Evolutionary conservation across 2,329 filamentous ascomycete species (phyloP), one percentile per base, ranked within the genome.

Genomic region (Monosporascus sp.): DNA sequence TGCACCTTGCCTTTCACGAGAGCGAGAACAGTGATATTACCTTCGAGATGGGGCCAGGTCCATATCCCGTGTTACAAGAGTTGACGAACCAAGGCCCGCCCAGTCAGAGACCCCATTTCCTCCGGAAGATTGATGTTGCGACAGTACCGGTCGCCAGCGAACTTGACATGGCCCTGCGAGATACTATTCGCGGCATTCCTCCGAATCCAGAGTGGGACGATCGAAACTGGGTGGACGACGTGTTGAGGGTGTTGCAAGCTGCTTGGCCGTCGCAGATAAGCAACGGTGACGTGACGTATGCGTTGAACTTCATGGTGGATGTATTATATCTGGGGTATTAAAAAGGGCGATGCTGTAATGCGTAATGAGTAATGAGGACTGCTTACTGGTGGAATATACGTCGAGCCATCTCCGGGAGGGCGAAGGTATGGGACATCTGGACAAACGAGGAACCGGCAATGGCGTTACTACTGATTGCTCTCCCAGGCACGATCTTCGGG

Each of bases 141-240:
- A 54, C 54, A 2, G 35, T 55, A 18, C 41, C 44, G 14, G 49
- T 49, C 8, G n/a, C 24, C 6, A 48, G 51, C 11, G 43, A 45
- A 24, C 43, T 37, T 22, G 56, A 54, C 25, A 52, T 39, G 5
- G 38, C 36, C 22, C 39, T 57, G n/a, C 49, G 44, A 18, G 54
- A 57, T 35, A 46, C 44, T 18, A 52, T 57, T 20, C 49, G 22
- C 17, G 46, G 38, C 7, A 48, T 50, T 15, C 24, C 24, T 7
- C 22, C 53, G 6, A 53, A 57, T 15, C 54, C 56, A 22, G 54
- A 51, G 25, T 57, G 50, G 50, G 50, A 49, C 25, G 38, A 51
- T 24, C 50, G 49, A 25, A 53, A 50, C 49, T 57, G 56, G 56
- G 43, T 57, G n/a, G 56, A 48, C 9, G 51, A 52, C 31, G 56